Evolutionary conservation across 1,284 basidiomycete species (phyloP), one percentile per base, ranked within the genome.

Genomic region (Microbotryum silenes-acaulis): DNA sequence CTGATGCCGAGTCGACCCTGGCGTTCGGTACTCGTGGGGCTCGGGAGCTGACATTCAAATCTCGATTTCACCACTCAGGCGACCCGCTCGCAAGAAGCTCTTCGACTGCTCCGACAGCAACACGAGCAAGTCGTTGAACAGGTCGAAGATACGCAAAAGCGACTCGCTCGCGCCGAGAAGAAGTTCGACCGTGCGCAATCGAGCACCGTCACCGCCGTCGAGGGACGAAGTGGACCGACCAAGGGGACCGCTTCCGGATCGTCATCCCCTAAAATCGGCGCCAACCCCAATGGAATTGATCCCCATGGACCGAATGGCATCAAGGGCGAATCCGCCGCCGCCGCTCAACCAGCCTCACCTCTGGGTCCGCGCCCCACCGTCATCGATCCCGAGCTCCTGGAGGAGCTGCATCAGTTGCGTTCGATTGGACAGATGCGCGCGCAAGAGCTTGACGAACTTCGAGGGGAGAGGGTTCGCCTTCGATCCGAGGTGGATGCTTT

Each of bases 131-230:
- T 66, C 8, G 56, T 71, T 44, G 56, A 47, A 9, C 62, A 70
- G 37, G 67, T 73, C 29, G 69, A 72, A 10, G 33, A 56, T n/a
- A 69, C 70, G 12, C 64, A 69, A 25, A 54, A 60, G 18, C 57
- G 57, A 5, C 60, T 72, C 33, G 54, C 67, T 25, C 52, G 63
- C 20, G 67, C 69, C 37, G 72, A 74, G 51, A 71, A 68, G 57
- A 64, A 65, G 29, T 62, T 71, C 10, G 72, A 72, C 51, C 63
- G 73, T 16, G 62, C 59, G 46, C 63, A 65, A 29, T 68, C 65
- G 31, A 53, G 58, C 5, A 71, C 72, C 6, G 71, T 72, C 16
- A 65, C 65, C 1, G 64, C 63, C 33, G 27, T 74, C 49, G 69
- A 71, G 48, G 67, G 66, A 25, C 59, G 65, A 16, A 42, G 37